Evolutionary conservation across 169 alveolate species (phyloP), one percentile per base, ranked within the genome.

Genomic region (Eimeria maxima): DNA sequence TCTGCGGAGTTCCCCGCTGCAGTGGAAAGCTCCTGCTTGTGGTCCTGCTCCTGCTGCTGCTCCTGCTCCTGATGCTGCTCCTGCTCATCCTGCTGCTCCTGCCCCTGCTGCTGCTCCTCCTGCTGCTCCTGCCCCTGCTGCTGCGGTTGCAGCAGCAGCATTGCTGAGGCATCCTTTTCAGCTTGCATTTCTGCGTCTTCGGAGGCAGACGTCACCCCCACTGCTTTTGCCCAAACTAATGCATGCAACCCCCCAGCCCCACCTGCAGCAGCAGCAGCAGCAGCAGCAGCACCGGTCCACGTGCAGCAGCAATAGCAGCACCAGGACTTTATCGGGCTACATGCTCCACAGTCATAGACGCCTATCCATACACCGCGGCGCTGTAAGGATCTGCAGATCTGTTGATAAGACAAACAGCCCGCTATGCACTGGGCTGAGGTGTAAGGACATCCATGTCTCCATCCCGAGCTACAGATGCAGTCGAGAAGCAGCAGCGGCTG

Each of bases 121-220:
- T n/a, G n/a, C n/a, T 42, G 50, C 83, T 71, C 53, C 53, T 42
- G 53, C 55, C 7, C 47, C 80, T 69, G 80, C 80, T 71, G 83
- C 83, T 71, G 45, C 83, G 14, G 83, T 11, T 27, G 53, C 50
- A n/a, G 83, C 83, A 33, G 81, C 81, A 71, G 83, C 83, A 16
- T 18, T 13, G 33, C 38, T 7, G 73, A 14, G 10, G 73, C 73
- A 22, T 63, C 73, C 24, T 63, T 2, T 14, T 8, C 83, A 71
- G 83, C 83, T 71, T 13, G 83, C 50, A 7, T 18, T 71, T 24
- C 50, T 33, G 83, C 50, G 53, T 14, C 53, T 8, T 27, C 10
- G 22, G 53, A 42, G 27, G 50, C 53, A 4, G n/a, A 29, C 5
- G 50, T n/a, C 45, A 53, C 83, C 50, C 53, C 53, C 45, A 33